These are phyloP conservation scores for Leptodontidium sp. DNA, from an alignment of 2,329 filamentous ascomycete species.

Conservation along the genomic window DNA sequence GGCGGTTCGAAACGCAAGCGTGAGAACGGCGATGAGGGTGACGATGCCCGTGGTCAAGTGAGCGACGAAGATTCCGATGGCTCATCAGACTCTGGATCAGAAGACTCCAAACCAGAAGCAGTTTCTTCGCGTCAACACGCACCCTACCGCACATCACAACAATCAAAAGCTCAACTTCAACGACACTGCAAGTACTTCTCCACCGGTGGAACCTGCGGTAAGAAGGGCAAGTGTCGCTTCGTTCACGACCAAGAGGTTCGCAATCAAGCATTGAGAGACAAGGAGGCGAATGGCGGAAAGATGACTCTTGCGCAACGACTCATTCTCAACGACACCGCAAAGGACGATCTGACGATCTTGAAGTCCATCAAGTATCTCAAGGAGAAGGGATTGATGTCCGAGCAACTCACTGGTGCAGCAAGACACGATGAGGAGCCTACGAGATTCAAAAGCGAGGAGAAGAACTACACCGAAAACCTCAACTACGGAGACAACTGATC, in stretches of 20 bases:
- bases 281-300: constrained; percentile 69
- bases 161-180: constrained; percentile 65
- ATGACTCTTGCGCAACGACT: constrained; percentile 72
- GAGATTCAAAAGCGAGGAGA: constrained; percentile 39
- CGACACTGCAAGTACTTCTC: constrained; percentile 77
- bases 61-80: constrained; percentile 43
- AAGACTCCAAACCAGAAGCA: constrained; percentile 66
- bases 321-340: constrained; percentile 72
- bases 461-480: constrained; percentile 40
- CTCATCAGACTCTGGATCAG: constrained; percentile 55
- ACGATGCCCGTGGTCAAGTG: constrained; percentile 59
- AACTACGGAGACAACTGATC: constrained; percentile 42
- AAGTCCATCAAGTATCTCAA: constrained; percentile 72
- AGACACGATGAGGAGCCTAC: constrained; percentile 39
- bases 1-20: constrained; percentile 74
- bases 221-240: constrained; percentile 80
- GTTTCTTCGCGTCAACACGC: constrained; percentile 56
- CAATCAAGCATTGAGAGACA: constrained; percentile 69
- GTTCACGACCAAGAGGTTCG: constrained; percentile 71
- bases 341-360: constrained; percentile 71
- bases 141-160: constrained; percentile 50
- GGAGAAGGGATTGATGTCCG: constrained; percentile 51
- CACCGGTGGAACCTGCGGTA: constrained; percentile 72
- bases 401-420: constrained; percentile 42
- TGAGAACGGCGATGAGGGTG: constrained; percentile 71